Evolutionary conservation across 192 early-diverging fungal species (phyloP), one percentile per base, ranked within the genome.

Genomic region (Kappamyces sp.): DNA sequence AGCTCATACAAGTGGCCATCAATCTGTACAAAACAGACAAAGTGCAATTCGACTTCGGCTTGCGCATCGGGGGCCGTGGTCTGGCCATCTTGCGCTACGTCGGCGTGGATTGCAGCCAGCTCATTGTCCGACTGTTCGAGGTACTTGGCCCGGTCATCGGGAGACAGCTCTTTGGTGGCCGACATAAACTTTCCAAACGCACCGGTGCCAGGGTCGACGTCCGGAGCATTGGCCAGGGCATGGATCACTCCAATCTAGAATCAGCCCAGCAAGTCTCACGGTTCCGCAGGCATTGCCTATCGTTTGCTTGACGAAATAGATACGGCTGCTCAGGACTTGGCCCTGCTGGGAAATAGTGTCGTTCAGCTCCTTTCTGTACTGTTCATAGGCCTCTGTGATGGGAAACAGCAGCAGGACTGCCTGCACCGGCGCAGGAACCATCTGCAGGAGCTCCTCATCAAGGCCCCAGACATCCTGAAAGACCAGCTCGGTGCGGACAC

Each of bases 201-300:
- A 0, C 87, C 78, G 11, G 71, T 43, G 76, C 74, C 66, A 30
- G 84, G 62, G 47, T 64, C 39, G 47, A 83, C 37, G 3, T 87
- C 80, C 51, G 66, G 67, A 54, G 78, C 85, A 71, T 91, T 96
- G 40, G 78, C 83, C 6, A 98, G 67, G 0, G 94, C 80, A 62
- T 98, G 96, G 46, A 98, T 63, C 5, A 98, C 70, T 2, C 86
- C 94, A 71, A 96, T 96, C 22, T 22, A 22, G 22, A 22, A 22
- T 22, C 22, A 22, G 22, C 22, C 22, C 22, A 22, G 22, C 22
- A 22, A 22, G 22, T 22, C 22, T 22, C 22, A 22, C 22, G 4
- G 91, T 96, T 9, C 96, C 96, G 64, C 96, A 96, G 2, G 93
- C 90, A 54, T 94, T 96, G 39, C 73, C 57, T 45, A 93, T 96